Evolutionary conservation across 192 early-diverging fungal species (phyloP), one percentile per base, ranked within the genome.

Genomic region (Backusella sp.): DNA sequence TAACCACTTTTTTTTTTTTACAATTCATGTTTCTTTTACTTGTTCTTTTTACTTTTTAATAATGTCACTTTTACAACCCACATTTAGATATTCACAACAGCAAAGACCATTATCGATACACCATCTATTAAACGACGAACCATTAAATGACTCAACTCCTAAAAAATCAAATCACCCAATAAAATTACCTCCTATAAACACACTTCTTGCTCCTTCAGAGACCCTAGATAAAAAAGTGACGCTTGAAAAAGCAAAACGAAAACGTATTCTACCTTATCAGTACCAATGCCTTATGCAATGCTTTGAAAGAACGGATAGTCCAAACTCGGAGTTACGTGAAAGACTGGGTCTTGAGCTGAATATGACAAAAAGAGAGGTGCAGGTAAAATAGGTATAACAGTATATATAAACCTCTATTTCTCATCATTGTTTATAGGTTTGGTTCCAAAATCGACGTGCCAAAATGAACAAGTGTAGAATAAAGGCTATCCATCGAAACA

Each of bases 401-500:
- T 1, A 0, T 26, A 8, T 56, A 3, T 56, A 3, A 6, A 56
- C 9, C 1, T 26, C 32, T 21, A 56, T 7, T 9, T 52, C 4
- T 19, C 49, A n/a, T 11, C 19, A 56, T 21, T 21, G 5, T 17
- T 9, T 6, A 23, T 53, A 56, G 53, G 53, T 56, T 21, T 56
- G 53, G 53, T 56, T 56, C 19, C 53, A 56, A 56, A 56, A 56
- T 56, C 53, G 53, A 21, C 53, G 53, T 56, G 53, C 53, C n/a
- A 56, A 56, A 56, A 56, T 56, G 53, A 56, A 56, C 8, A 56
- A 23, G n/a, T 56, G 53, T 21, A 56, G 53, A 9, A 56, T 56
- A 21, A 56, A 56, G 15, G 42, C 42, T 5, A 44, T 44, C 15
- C 17, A 44, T 39, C 9, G 9, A 39, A 39, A 8, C 37, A 39